Base-by-base conservation (phyloP, 352 stramenopile species). In the Peronosclerospora sorghi region DNA sequence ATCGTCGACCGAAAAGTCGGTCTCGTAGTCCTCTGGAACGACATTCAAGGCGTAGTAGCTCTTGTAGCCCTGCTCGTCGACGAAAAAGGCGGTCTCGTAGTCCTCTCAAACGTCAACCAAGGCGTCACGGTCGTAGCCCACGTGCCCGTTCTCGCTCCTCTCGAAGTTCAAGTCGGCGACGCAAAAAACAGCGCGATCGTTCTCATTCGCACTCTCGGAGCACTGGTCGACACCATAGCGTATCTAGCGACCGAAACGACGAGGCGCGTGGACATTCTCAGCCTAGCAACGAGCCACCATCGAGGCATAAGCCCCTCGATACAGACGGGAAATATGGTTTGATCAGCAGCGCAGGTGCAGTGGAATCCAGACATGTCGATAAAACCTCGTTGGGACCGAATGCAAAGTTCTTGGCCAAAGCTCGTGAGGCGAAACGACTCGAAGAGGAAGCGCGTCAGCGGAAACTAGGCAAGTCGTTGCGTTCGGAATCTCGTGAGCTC, bases 371-470 rank as follows among this genome's bases (percentile, higher is more conserved):
- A 27, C 60, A 93, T 34, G 54, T 93, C 8, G 78, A 93, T 56
- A 80, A 59, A 43, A 59, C 72, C 8, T 85, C 75, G 5, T 58
- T 93, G 3, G 78, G 80, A n/a, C 81, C 81, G 0, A 90, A 82
- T 36, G 62, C 58, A 1, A 89, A 88, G 48, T 79, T 83, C 15
- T 35, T 93, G 5, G 74, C 66, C 20, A 76, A 83, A 35, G 78
- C 77, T 17, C 70, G 73, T 28, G 74, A 89, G 32, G 71, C 68
- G 7, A 77, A 78, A 32, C 67, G 68, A 0, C 59, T 71, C 12
- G 75, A 88, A 14, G 74, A 87, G 47, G 71, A 82, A 41, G 78
- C 86, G 9, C 60, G 76, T n/a, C 62, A 51, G 4, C 68, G 59
- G 8, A 87, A 83, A 38, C 54, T 90, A 2, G 55, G 59, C 12